Evolutionary conservation across 2,329 filamentous ascomycete species (phyloP), one percentile per base, ranked within the genome.

Genomic region (Xylaria sp.): DNA sequence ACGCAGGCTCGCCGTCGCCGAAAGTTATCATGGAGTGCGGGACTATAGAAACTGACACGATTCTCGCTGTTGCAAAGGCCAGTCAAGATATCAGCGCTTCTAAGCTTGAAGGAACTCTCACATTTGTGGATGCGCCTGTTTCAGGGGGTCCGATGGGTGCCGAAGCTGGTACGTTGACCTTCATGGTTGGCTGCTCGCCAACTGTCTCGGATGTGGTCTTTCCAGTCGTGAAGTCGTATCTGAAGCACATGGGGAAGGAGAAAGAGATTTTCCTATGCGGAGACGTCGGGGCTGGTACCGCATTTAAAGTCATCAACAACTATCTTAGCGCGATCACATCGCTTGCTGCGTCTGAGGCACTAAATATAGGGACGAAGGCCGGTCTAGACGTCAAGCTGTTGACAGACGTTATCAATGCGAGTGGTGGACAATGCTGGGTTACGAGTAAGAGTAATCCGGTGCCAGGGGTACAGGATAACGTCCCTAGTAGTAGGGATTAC

Each of bases 221-320:
- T 7, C 79, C 84, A 2, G 76, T 82, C 3, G 84, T 85, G 1
- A 84, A 81, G 13, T 79, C 82, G 1, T 80, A 88, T 2, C 76
- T 91, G 5, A 77, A 80, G 4, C 75, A 87, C 58, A 90, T 92
- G 88, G 76, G 75, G 4, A 70, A 70, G 27, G 61, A 70, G 6
- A 66, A 75, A 3, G 68, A 70, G 1, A 84, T 89, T 7, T 83
- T 90, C 66, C 86, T 90, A 63, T 81, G 90, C 54, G 89, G 89
- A 1, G 82, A 82, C 13, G 69, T 74, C 3, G 88, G 88, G 1
- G 81, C 87, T 3, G 89, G 89, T 0, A 81, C 91, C 0, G 87
- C 89, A 7, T 89, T 85, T 25, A 92, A 92, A 73, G 80, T 91
- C 13, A 87, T 88, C 56, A 92, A 92, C 75, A 91, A 92, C 73